These are phyloP conservation scores for Alternaria sp. DNA, from an alignment of 2,329 filamentous ascomycete genomes.

Conservation along the genomic window DNA sequence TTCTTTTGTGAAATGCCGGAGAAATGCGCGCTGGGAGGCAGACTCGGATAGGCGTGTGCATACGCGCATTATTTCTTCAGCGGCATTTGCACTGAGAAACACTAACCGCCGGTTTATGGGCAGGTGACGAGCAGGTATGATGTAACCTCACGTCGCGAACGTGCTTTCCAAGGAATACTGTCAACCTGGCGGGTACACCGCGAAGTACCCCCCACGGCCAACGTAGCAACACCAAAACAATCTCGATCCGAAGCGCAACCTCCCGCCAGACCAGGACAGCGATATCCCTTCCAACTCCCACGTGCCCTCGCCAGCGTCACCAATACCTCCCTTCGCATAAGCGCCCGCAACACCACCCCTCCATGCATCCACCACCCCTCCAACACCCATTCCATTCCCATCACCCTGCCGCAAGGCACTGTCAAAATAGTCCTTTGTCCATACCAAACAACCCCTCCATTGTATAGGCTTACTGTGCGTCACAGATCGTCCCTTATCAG, in stretches of 20 bases:
- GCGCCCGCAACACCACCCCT: constrained; percentile 3
- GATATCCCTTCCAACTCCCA: neutral
- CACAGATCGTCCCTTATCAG: neutral
- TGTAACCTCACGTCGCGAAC: neutral
- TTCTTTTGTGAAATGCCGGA: neutral
- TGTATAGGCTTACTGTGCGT: neutral
- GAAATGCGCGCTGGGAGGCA: neutral
- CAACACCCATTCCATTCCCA: neutral
- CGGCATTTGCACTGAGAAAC: neutral
- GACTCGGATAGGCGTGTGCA: neutral
- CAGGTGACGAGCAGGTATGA: neutral
- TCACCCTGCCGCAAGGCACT: neutral
- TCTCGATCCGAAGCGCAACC: constrained; percentile 2
- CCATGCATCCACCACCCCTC: neutral
- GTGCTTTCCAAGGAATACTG: neutral
- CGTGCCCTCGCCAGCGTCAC: neutral
- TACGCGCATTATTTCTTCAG: neutral
- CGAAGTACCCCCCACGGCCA: neutral
- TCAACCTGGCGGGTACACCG: neutral
- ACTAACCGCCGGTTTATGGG: neutral
- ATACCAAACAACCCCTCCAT: neutral
- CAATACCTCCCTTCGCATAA: constrained; percentile 11
- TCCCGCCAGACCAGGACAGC: neutral
- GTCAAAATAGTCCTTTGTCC: neutral
- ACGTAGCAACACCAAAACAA: neutral